Evolutionary conservation across 345 rosid genomes (phyloP).

Genomic region (Syzygium aromaticum): DNA sequence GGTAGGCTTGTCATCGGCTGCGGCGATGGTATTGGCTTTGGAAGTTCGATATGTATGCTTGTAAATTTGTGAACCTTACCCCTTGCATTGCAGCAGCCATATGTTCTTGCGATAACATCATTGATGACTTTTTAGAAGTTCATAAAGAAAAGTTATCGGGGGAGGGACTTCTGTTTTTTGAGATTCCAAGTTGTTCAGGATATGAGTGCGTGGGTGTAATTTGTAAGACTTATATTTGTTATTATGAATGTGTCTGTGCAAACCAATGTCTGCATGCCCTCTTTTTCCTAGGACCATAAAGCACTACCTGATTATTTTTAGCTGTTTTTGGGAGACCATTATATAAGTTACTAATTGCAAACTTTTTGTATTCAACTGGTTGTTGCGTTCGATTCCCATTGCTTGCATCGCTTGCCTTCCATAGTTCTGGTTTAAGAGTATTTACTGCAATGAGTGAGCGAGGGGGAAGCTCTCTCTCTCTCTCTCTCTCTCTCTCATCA

Average conservation of each 20-base stretch:
- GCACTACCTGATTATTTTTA: background rate
- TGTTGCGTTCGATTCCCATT: background rate
- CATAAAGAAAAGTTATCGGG: background rate
- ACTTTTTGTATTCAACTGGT: background rate
- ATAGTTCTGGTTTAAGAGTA: background rate
- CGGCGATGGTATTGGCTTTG: background rate
- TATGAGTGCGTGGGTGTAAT: background rate
- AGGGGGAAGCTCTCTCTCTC: no score
- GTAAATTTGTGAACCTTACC: background rate
- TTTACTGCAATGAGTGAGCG: background rate
- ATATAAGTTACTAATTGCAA: background rate
- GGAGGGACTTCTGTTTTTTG: background rate
- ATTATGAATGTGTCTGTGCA: background rate
- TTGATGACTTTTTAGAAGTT: background rate
- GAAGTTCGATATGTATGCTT: background rate
- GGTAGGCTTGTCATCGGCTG: slow-evolving; percentile 25
- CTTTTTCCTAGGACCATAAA: background rate
- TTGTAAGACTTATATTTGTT: background rate
- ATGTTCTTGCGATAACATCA: background rate
- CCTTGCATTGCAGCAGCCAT: background rate
- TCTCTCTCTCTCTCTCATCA: no score
- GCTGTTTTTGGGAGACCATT: background rate
- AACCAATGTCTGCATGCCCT: background rate
- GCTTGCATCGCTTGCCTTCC: background rate
- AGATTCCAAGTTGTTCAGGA: background rate